A percentile compares a stretch with the other conserved stretches of the same genome.
phyloP scores from a whole-genome alignment of 2,329 filamentous ascomycete genomes.

The Leptographium procerum region DNA sequence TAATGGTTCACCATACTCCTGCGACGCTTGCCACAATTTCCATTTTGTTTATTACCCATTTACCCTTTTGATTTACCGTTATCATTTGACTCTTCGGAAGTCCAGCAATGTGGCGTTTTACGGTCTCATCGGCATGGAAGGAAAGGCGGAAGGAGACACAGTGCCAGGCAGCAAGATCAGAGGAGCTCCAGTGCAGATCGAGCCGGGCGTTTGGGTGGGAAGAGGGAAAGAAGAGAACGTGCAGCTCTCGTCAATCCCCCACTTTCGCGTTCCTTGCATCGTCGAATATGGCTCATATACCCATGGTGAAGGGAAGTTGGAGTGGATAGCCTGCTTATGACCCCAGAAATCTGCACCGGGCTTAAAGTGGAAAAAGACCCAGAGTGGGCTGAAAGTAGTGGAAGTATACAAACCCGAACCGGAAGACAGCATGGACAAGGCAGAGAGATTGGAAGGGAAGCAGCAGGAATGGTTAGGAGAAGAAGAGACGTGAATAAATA shows the following conservation, averaged over 20 bases:
- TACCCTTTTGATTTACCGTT: background rate
- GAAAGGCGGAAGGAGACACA: background rate
- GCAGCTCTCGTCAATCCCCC: background rate
- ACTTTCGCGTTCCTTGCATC: background rate
- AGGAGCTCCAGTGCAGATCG: background rate
- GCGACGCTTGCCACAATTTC: background rate
- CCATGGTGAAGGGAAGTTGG: background rate
- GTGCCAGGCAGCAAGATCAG: background rate
- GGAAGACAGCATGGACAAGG: background rate
- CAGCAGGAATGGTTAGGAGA: background rate
- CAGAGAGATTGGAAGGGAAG: background rate
- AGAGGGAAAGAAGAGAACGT: background rate
- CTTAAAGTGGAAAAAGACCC: background rate
- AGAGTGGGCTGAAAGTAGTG: background rate
- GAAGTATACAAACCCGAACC: background rate
- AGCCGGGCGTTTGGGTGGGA: background rate
- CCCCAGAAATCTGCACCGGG: background rate
- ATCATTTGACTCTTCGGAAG: background rate
- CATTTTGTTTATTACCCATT: background rate
- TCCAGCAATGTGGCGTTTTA: background rate
- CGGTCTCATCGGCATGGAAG: background rate
- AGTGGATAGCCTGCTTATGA: background rate
- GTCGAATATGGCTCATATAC: background rate
- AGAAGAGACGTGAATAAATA: background rate
- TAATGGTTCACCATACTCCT: background rate